These are phyloP conservation scores for Casuarina glauca DNA, from an alignment of 306 rosid species.

Conservation along the genomic window DNA sequence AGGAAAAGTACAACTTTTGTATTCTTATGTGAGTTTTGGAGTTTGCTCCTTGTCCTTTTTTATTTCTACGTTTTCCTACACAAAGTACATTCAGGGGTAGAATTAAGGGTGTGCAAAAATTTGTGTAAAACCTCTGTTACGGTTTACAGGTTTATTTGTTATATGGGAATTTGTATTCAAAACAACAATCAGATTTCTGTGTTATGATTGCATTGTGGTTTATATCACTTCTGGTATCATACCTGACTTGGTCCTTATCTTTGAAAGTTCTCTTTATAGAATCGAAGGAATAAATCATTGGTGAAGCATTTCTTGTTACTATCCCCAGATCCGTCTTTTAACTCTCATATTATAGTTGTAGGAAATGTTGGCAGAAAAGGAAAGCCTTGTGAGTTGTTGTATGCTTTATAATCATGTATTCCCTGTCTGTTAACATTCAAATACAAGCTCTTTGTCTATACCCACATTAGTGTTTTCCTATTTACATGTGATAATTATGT, in stretches of 20 bases:
- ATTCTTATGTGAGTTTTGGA: neutral
- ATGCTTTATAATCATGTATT: neutral
- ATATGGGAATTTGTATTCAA: neutral
- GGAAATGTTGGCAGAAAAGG: neutral
- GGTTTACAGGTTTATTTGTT: neutral
- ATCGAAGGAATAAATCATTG: neutral
- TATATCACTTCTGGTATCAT: too few species aligned
- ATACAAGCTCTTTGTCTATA: neutral
- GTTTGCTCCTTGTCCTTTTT: neutral
- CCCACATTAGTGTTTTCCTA: neutral
- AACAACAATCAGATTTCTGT: neutral
- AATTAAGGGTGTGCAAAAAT: too few species aligned
- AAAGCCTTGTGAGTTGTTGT: neutral
- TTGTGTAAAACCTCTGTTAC: neutral
- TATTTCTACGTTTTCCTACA: neutral
- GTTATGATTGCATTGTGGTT: neutral
- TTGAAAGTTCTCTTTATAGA: too few species aligned
- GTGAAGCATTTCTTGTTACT: neutral
- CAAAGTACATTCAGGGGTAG: neutral
- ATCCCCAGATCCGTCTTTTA: neutral
- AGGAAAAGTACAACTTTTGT: neutral
- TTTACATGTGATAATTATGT: neutral
- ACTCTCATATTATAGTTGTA: neutral
- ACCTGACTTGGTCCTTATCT: too few species aligned
- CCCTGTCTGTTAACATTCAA: neutral